Base-by-base conservation (phyloP, 2,329 filamentous ascomycete genomes). In the Stenocarpella maydis region DNA sequence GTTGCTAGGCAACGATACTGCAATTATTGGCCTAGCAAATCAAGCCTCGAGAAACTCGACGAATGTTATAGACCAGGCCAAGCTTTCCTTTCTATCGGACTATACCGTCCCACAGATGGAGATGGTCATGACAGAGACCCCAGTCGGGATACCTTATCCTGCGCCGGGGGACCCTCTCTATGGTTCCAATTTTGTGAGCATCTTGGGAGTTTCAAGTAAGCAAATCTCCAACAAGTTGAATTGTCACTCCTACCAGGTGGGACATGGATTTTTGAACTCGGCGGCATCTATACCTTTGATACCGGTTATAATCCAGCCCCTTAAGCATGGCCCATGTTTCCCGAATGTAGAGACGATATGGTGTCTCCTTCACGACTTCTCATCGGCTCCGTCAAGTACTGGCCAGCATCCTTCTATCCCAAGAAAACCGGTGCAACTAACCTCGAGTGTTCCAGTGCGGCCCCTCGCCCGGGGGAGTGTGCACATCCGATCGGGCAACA, bases 71-170 rank as follows among this genome's bases (percentile, higher is more conserved):
- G 78, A 81, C 65, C 70, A 76, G 70, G 80, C 80, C 69, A 84
- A 83, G 73, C 71, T 84, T 1, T 72, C 79, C 7, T 78, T 82
- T 69, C 75, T 86, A 50, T 73, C 75, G 19, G 74, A 82, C 65
- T 69, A 71, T 5, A 68, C 71, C n/a, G 77, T 83, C 8, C 80
- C 82, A 0, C 80, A 83, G 69, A 72, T 82, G 1, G 82, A 84
- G 73, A 71, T 83, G 43, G 81, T 83, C 68, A 82, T 84, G 72
- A 81, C 80, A 0, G 82, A 84, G 69, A 81, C 81, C 3, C 84
- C 83, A 73, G 81, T 80, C 0, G 12, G 12, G 12, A 6, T 82
- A 83, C 19, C 71, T 76, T 80, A 80, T 69, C 77, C 78, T 2
- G 64, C 75, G 7, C 50, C 31, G 52, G 80, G 72, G 54, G 79